Evolutionary conservation across 257 asterid genomes (phyloP).

Genomic region (Fraxinus anomala): DNA sequence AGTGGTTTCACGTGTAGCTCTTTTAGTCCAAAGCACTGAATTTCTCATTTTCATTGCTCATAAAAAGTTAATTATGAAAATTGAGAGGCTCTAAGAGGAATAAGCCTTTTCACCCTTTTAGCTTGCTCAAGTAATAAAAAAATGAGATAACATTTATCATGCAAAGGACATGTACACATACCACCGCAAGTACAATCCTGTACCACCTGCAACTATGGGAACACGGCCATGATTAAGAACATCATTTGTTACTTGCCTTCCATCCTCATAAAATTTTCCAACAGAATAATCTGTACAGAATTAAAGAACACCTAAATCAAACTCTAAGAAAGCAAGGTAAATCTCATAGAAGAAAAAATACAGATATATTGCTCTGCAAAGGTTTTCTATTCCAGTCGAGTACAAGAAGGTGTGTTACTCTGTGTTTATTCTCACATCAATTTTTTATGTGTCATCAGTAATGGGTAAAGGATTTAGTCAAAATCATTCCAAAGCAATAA

Average conservation of each 20-base stretch:
- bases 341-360: neutral
- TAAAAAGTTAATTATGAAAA: neutral
- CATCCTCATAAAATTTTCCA: constrained; percentile 83
- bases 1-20: neutral
- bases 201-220: constrained; percentile 92
- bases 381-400: neutral
- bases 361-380: neutral
- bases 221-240: constrained; percentile 67
- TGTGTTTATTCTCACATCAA: neutral
- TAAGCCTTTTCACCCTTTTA: neutral
- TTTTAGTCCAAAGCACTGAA: neutral
- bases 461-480: neutral
- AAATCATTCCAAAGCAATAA: neutral
- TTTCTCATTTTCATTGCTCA: neutral
- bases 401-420: neutral
- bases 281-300: constrained; percentile 75
- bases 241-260: constrained; percentile 74
- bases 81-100: neutral
- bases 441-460: neutral
- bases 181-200: constrained; percentile 96
- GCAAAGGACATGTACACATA: constrained; percentile 35
- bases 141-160: constrained; percentile 16
- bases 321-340: constrained; percentile 16
- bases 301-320: constrained; percentile 15
- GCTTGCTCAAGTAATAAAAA: neutral